Percentiles rank a stretch among this genome's conserved stretches.
phyloP scores from a whole-genome alignment of 2,329 filamentous ascomycete species.

The Diplodia sapinea region DNA sequence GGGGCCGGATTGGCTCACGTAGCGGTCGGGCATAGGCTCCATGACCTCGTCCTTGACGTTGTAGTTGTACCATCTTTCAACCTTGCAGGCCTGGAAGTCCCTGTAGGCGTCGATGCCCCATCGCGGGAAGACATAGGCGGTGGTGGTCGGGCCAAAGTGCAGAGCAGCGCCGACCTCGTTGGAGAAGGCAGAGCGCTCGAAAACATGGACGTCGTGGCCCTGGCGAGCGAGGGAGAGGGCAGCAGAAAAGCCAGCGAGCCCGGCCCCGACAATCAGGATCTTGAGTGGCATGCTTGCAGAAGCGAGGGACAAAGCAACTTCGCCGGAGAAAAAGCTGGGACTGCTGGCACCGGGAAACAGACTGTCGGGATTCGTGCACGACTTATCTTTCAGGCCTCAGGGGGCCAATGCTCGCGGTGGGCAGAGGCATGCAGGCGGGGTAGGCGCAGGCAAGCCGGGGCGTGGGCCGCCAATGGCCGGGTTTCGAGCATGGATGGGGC shows the following conservation, averaged over 20 bases:
- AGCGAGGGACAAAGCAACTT: slow-evolving; percentile 2
- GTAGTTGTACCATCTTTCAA: slow-evolving; percentile 28
- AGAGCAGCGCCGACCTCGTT: slow-evolving; percentile 54
- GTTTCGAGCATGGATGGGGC: slow-evolving; percentile 1
- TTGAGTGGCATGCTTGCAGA: slow-evolving; percentile 29
- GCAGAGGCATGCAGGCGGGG: not conserved
- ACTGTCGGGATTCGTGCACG: slow-evolving; percentile 17
- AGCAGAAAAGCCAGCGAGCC: slow-evolving; percentile 37
- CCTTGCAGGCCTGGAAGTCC: slow-evolving; percentile 33
- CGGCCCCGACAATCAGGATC: slow-evolving; percentile 37
- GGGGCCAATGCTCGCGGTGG: not conserved
- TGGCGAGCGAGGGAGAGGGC: slow-evolving; percentile 36
- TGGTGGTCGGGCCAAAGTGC: slow-evolving; percentile 48
- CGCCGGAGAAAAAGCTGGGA: slow-evolving; percentile 5
- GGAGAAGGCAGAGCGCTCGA: slow-evolving; percentile 42
- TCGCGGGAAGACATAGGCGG: slow-evolving; percentile 40
- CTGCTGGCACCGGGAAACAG: slow-evolving; percentile 1
- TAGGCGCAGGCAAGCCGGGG: not conserved
- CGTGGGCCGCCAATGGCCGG: slow-evolving; percentile 1
- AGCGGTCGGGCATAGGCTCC: not conserved
- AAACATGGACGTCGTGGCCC: slow-evolving; percentile 38
- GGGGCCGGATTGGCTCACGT: slow-evolving; percentile 4
- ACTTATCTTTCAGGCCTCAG: slow-evolving; percentile 19
- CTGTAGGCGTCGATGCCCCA: slow-evolving; percentile 44
- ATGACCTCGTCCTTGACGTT: slow-evolving; percentile 3